Conservation (phyloP, 176 grass and related monocot genomes). For the Metroxylon sagu region DNA sequence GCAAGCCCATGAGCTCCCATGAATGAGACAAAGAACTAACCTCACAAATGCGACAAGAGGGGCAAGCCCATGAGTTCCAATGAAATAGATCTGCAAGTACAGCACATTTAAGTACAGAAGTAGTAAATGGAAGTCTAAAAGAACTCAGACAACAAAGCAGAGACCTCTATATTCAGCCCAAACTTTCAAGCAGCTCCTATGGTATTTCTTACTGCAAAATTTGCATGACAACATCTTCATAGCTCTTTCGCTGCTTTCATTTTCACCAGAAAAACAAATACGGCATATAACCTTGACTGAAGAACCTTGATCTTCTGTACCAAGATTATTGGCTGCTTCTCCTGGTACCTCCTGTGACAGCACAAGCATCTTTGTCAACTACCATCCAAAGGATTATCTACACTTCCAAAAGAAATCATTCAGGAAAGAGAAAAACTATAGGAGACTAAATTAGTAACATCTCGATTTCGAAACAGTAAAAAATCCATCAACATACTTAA, state of each 20-base stretch:
- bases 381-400: too few species aligned
- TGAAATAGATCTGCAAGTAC: conserved; percentile 76
- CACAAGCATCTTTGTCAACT: too few species aligned
- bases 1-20: neutral
- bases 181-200: conserved; percentile 81
- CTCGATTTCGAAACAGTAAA: too few species aligned
- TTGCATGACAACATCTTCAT: conserved; percentile 95
- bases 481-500: too few species aligned
- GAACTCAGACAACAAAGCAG: neutral
- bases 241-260: conserved; percentile 78
- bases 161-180: conserved; percentile 89
- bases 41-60: conserved; percentile 85
- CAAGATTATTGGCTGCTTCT: conserved; percentile 35
- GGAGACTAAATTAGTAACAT: too few species aligned
- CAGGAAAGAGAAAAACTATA: too few species aligned
- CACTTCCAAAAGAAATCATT: too few species aligned
- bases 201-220: conserved; percentile 88
- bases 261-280: conserved; percentile 84
- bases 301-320: conserved; percentile 43
- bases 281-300: conserved; percentile 88
- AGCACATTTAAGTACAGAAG: too few species aligned
- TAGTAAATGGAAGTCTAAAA: too few species aligned
- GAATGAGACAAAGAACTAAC: conserved; percentile 24
- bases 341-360: conserved; percentile 32
- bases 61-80: conserved; percentile 82